A percentile compares a stretch with the other conserved stretches of the same genome.
phyloP scores from a whole-genome alignment of 2,329 filamentous ascomycete genomes.

The Thielaviopsis musarum region DNA sequence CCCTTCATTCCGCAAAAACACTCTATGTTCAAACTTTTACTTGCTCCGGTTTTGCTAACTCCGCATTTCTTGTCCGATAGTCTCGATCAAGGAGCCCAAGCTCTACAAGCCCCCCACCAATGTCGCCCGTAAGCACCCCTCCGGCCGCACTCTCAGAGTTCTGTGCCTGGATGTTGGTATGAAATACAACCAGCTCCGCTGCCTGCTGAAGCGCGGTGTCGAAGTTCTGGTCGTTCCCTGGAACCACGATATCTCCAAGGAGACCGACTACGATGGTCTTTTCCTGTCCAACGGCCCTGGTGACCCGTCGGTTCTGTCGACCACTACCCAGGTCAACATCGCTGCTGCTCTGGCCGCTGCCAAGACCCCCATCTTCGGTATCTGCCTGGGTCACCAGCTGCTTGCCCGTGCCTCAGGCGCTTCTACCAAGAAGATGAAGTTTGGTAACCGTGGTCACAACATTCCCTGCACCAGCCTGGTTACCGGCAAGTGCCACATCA shows the following conservation, averaged over 20 bases:
- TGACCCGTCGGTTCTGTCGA: conserved; percentile 72
- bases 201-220: conserved; percentile 76
- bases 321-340: conserved; percentile 60
- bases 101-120: conserved; percentile 63
- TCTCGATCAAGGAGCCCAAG: conserved; percentile 75
- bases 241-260: conserved; percentile 75
- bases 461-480: conserved; percentile 94
- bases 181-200: conserved; percentile 96
- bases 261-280: conserved; percentile 81
- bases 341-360: conserved; percentile 58
- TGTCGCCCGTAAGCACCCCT: conserved; percentile 66
- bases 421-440: conserved; percentile 90
- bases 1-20: not conserved
- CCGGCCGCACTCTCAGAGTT: conserved; percentile 71
- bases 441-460: conserved; percentile 96
- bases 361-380: conserved; percentile 80
- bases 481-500: conserved; percentile 95
- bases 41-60: conserved; percentile 1
- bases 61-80: conserved; percentile 36
- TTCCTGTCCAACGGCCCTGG: conserved; percentile 97
- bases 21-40: too few species aligned
- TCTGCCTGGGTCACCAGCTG: conserved; percentile 88
- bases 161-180: conserved; percentile 92
- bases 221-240: conserved; percentile 91
- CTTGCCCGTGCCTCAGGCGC: conserved; percentile 79